Conservation (phyloP, 768 basidiomycete species). For the Rhizopogon roseolus region DNA sequence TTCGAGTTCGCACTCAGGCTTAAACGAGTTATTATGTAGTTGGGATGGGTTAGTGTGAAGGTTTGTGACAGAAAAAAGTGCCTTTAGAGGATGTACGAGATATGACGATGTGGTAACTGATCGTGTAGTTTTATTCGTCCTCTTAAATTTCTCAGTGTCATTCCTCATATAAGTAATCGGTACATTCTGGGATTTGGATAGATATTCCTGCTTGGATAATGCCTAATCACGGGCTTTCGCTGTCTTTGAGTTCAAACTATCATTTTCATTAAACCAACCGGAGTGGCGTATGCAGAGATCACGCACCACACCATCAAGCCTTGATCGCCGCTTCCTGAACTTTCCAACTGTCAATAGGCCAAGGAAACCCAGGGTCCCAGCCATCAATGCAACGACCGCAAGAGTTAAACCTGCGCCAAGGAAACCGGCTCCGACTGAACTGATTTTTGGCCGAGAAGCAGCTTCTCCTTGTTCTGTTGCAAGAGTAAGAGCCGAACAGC, state of each 20-base stretch:
- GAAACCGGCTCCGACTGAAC: slow-evolving; percentile 61
- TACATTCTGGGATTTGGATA: no score
- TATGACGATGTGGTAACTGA: no score
- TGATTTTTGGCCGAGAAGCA: slow-evolving; percentile 35
- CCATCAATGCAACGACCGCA: slow-evolving; percentile 33
- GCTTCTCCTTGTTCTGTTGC: slow-evolving; percentile 21
- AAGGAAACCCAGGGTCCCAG: slow-evolving; percentile 35
- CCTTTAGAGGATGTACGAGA: no score
- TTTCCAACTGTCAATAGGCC: slow-evolving; percentile 30
- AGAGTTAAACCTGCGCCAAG: slow-evolving; percentile 56
- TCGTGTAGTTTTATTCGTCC: not conserved
- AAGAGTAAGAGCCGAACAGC: slow-evolving; percentile 45
- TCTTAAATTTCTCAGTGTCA: slow-evolving; percentile 5
- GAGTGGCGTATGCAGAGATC: not conserved
- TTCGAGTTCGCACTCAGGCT: no score
- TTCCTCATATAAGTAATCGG: not conserved
- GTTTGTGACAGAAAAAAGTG: no score
- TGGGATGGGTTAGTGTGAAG: no score
- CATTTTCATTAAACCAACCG: slow-evolving; percentile 1
- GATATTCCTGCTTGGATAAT: not conserved
- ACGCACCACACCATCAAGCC: slow-evolving; percentile 10
- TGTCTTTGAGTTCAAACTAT: slow-evolving; percentile 19
- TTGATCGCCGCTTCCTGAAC: slow-evolving; percentile 3
- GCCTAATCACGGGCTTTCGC: not conserved
- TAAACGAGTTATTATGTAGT: no score